Evolutionary conservation across 306 rosid species (phyloP).

Genomic region (Erythrophleum fordii): DNA sequence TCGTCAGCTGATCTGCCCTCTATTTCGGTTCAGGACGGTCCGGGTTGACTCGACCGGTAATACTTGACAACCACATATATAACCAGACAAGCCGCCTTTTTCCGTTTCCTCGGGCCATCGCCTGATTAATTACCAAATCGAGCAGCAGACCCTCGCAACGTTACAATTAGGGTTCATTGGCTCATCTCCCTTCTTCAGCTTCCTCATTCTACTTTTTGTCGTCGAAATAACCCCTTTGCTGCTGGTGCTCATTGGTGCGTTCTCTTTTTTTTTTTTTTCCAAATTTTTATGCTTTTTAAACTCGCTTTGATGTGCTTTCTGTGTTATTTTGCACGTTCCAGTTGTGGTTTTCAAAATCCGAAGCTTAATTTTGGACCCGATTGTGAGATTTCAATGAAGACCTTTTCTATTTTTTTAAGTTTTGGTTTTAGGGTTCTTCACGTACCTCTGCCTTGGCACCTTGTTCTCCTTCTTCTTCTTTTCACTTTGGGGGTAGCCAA

Average conservation of each 20-base stretch:
- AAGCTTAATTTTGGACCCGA: background rate
- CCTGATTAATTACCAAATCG: background rate
- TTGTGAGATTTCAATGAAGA: background rate
- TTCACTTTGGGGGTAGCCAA: background rate
- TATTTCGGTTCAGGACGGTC: background rate
- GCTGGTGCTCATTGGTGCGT: constrained; percentile 22
- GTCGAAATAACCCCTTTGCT: background rate
- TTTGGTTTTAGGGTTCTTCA: constrained; percentile 34
- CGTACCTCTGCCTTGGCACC: background rate
- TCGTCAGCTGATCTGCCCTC: too few species aligned
- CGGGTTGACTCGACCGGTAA: background rate
- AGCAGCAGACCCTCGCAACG: background rate
- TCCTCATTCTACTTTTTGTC: background rate
- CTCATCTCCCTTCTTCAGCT: background rate
- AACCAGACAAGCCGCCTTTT: background rate
- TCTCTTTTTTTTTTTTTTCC: too few species aligned
- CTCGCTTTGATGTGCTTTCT: background rate
- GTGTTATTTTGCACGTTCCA: background rate
- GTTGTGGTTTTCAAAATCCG: background rate
- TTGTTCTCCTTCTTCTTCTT: constrained; percentile 3
- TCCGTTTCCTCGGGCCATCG: background rate
- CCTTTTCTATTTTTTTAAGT: background rate
- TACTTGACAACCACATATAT: background rate
- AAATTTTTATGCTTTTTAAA: background rate
- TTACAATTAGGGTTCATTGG: constrained; percentile 10